phyloP scores from a whole-genome alignment of 768 basidiomycete species.

The Tricholoma bakamatsutake region DNA sequence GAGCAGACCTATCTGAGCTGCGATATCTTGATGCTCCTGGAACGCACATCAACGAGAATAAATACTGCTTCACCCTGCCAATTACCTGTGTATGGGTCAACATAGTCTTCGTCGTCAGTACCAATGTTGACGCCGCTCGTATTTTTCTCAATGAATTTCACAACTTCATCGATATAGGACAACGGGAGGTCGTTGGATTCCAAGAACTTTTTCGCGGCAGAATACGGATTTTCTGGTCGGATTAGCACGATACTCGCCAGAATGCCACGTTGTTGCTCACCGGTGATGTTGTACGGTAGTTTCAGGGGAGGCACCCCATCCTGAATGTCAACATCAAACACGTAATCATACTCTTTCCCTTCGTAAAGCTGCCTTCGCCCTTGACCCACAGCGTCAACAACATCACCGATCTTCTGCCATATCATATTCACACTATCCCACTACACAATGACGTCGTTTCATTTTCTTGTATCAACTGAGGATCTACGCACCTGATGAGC shows the following conservation, averaged over 20 bases:
- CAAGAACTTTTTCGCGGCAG: constrained; percentile 86
- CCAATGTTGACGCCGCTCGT: constrained; percentile 74
- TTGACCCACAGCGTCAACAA: constrained; percentile 90
- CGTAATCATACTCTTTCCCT: constrained; percentile 96
- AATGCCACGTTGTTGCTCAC: constrained; percentile 34
- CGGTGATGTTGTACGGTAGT: constrained; percentile 86
- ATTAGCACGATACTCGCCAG: background rate
- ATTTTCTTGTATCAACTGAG: background rate
- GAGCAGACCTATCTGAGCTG: constrained; percentile 29
- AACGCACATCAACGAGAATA: constrained; percentile 5
- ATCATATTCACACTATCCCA: constrained; percentile 66
- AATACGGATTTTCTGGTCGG: constrained; percentile 78
- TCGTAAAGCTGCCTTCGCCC: constrained; percentile 88
- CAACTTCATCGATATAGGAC: constrained; percentile 84
- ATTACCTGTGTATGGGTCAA: constrained; percentile 88
- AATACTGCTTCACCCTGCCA: background rate
- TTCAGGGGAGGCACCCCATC: constrained; percentile 92
- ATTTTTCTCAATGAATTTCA: constrained; percentile 90
- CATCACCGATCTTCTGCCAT: constrained; percentile 95
- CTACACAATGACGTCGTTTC: constrained; percentile 31
- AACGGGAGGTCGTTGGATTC: constrained; percentile 76
- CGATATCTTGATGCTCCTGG: constrained; percentile 63
- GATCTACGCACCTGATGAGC: constrained; percentile 70
- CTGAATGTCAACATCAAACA: constrained; percentile 97
- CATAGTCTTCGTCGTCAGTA: constrained; percentile 49